Base-by-base conservation (phyloP, 768 basidiomycete genomes). In the Tylopilus subfusipes region DNA sequence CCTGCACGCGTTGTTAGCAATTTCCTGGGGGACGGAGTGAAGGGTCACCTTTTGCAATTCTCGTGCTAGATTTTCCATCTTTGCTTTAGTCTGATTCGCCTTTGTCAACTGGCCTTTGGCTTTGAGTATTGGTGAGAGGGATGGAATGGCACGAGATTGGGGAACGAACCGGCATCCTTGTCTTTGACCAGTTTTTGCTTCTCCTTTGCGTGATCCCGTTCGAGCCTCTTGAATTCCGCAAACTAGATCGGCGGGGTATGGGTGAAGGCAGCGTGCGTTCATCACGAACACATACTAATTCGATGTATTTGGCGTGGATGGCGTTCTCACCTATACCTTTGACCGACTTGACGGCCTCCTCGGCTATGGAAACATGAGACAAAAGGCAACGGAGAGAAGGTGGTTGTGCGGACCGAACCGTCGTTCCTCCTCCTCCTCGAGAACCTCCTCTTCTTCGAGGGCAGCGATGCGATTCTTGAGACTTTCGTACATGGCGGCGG, bases 141-240 rank as follows among this genome's bases (percentile, higher is more conserved):
- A 63, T 50, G 50, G 36, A 22, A 55, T 12, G 46, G 52, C 48
- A 33, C 21, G 22, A 46, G 45, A 24, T 19, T 42, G 8, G 40
- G 19, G 44, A 67, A 70, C 73, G 42, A 51, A 90, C 90, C 89
- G 59, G 89, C 83, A 73, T 93, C 92, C 75, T 93, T 93, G 76
- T 94, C 92, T 74, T 93, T 93, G 46, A 82, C 77, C 29, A 93
- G 76, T 66, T 93, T 93, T 75, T 93, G 91, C 71, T 90, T 93
- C 77, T 93, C 92, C 73, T 90, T 93, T 38, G 90, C 85, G 64
- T 93, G 88, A 66, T 93, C 91, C 59, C 92, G 82, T 72, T 94
- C 92, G 65, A 90, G 71, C 48, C 89, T 81, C 69, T 93, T 93
- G 68, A 91, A 75, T 70, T 93, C 91, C 63, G 90, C 89, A 71